Evolutionary conservation across 495 filamentous ascomycete species (phyloP).

Genomic region (Xylaria sp.): DNA sequence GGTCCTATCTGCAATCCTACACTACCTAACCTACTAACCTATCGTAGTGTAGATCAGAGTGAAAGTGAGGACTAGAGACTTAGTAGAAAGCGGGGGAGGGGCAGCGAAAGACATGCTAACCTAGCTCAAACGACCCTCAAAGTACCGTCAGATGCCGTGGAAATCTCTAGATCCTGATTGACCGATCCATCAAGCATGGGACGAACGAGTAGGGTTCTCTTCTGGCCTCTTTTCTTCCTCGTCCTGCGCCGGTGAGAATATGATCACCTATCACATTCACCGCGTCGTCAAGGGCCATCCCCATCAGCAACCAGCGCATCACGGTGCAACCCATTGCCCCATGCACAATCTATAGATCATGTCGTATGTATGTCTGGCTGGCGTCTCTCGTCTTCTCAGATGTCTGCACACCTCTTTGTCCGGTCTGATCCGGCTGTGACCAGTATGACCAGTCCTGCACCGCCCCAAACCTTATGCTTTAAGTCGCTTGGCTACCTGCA

Average conservation of each 20-base stretch:
- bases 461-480: slow-evolving; percentile 15
- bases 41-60: not conserved
- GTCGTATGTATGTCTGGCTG: not conserved
- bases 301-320: slow-evolving; percentile 13
- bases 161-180: slow-evolving; percentile 7
- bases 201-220: not conserved
- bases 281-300: not conserved
- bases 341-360: slow-evolving; percentile 14
- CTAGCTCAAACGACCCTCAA: not conserved
- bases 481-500: slow-evolving; percentile 11
- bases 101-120: not conserved
- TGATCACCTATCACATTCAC: slow-evolving; percentile 11
- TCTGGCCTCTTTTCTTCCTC: not conserved
- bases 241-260: not conserved
- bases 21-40: not conserved
- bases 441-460: slow-evolving; percentile 6
- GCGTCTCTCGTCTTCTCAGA: slow-evolving; percentile 6
- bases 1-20: not conserved
- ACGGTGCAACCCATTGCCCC: slow-evolving; percentile 4
- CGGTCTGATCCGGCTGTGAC: not conserved
- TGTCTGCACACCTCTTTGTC: slow-evolving; percentile 13
- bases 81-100: slow-evolving; percentile 20
- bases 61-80: not conserved
- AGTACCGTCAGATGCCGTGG: slow-evolving; percentile 18
- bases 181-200: not conserved